Base-by-base conservation (phyloP, 768 basidiomycete genomes). In the Pseudohyphozyma bogoriensis region DNA sequence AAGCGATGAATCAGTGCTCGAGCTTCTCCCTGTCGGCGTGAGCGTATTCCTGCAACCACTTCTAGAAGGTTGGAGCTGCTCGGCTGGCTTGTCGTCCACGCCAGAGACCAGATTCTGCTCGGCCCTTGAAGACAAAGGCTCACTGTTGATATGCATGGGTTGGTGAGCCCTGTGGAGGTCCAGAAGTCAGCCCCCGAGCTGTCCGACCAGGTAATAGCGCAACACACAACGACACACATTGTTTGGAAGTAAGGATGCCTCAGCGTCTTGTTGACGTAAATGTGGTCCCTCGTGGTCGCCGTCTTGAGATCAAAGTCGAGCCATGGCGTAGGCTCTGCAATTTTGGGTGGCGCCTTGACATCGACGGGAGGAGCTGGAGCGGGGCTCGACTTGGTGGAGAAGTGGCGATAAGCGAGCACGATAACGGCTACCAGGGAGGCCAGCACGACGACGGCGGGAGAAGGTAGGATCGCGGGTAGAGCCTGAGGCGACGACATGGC, bases 121-220 rank as follows among this genome's bases (percentile, higher is more conserved):
- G 33, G 13, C 4, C 10, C 32, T 15, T 5, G 9, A 20, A 22
- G 31, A 24, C 24, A 10, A 3, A 1, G n/a, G 45, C 53, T 7
- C n/a, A 57, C 51, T 45, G 29, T 74, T 73, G 52, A 72, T 68
- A 39, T 75, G 68, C 72, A 75, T 73, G 0, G 74, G 70, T 52
- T 74, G 75, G 56, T 76, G 75, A 4, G 75, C 71, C 74, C 72
- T 73, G 39, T 71, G 70, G 70, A 69, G 39, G 37, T 29, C 6
- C 16, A 35, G 33, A 32, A 47, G 24, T 33, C 22, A 37, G 33
- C 26, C 35, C 10, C 9, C 22, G 40, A 22, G 33, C 13, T n/a
- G n/a, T n/a, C n/a, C n/a, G 35, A 32, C 3, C 36, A 55, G 32
- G 50, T 32, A 10, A 20, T 3, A 3, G 37, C 5, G 16, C 11